A percentile compares a stretch with the other conserved stretches of the same genome.
phyloP scores from a whole-genome alignment of 2,329 filamentous ascomycete species.

The Leptographium lundbergii region DNA sequence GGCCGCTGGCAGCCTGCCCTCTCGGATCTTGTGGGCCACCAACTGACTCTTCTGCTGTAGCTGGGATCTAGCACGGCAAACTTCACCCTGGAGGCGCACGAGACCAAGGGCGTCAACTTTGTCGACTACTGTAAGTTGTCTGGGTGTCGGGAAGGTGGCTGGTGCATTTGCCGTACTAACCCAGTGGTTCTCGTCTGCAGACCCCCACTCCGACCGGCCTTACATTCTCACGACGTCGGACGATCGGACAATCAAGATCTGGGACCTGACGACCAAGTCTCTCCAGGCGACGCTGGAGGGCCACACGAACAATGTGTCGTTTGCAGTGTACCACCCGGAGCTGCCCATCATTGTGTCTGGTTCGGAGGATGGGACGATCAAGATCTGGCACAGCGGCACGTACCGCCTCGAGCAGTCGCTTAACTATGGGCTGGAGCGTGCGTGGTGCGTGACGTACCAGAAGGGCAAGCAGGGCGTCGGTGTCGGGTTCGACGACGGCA shows the following conservation, averaged over 20 bases:
- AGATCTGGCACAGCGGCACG: constrained; percentile 98
- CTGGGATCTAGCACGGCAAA: constrained; percentile 88
- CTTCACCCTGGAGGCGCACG: constrained; percentile 92
- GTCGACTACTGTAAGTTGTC: constrained; percentile 58
- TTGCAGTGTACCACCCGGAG: constrained; percentile 95
- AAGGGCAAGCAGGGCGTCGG: constrained; percentile 88
- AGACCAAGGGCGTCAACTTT: constrained; percentile 95
- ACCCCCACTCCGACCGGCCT: constrained; percentile 59
- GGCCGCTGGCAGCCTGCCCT: too few relatives aligned
- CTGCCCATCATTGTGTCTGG: constrained; percentile 94
- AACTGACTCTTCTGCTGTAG: constrained; percentile 19
- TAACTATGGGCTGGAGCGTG: constrained; percentile 89
- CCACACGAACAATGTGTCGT: constrained; percentile 95
- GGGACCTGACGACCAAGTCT: constrained; percentile 98
- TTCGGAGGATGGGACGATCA: constrained; percentile 92
- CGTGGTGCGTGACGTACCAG: constrained; percentile 96
- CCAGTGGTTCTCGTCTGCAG: not conserved
- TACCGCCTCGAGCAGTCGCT: constrained; percentile 92
- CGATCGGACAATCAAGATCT: constrained; percentile 92
- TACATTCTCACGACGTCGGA: constrained; percentile 96
- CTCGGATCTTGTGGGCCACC: not conserved
- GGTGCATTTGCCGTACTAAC: too few relatives aligned
- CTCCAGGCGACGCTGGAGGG: constrained; percentile 93
- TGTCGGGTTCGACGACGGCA: constrained; percentile 94
- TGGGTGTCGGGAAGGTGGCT: too few relatives aligned